These are phyloP conservation scores for Colletotrichum falcatum DNA, from an alignment of 2,329 filamentous ascomycete species.

Conservation along the genomic window DNA sequence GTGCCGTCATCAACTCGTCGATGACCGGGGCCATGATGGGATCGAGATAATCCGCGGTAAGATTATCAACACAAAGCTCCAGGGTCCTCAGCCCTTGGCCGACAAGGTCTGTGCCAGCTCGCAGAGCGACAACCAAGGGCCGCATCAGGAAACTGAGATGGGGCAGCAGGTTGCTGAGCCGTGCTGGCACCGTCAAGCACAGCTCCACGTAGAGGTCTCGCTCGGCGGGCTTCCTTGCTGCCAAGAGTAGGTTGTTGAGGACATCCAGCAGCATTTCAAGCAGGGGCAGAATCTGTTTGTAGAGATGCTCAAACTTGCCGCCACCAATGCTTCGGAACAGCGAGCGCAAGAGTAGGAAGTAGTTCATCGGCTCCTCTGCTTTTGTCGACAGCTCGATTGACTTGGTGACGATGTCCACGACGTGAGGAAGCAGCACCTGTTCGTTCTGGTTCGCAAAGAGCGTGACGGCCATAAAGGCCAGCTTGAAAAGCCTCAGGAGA, in stretches of 20 bases:
- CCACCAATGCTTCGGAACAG: conserved; percentile 97
- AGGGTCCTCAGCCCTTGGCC: conserved; percentile 93
- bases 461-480: conserved; percentile 99
- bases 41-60: conserved; percentile 97
- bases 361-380: conserved; percentile 98
- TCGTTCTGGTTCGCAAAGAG: conserved; percentile 96
- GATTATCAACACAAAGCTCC: conserved; percentile 96
- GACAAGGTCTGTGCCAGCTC: conserved; percentile 92
- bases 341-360: conserved; percentile 92
- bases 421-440: conserved; percentile 92
- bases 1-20: conserved; percentile 96
- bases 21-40: conserved; percentile 99
- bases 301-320: conserved; percentile 96
- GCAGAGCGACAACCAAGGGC: conserved; percentile 92
- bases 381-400: conserved; percentile 96
- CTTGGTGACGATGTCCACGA: conserved; percentile 96
- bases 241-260: conserved; percentile 92
- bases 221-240: conserved; percentile 89
- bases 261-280: conserved; percentile 98
- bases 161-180: conserved; percentile 92
- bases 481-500: conserved; percentile 91
- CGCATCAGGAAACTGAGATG: conserved; percentile 98
- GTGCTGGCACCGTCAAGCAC: conserved; percentile 93
- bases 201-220: conserved; percentile 97
- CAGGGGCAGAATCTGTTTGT: conserved; percentile 96